Percentiles rank a stretch among this genome's conserved stretches.
phyloP scores from a whole-genome alignment of 148 eudicot species.

The Bassia scoparia region DNA sequence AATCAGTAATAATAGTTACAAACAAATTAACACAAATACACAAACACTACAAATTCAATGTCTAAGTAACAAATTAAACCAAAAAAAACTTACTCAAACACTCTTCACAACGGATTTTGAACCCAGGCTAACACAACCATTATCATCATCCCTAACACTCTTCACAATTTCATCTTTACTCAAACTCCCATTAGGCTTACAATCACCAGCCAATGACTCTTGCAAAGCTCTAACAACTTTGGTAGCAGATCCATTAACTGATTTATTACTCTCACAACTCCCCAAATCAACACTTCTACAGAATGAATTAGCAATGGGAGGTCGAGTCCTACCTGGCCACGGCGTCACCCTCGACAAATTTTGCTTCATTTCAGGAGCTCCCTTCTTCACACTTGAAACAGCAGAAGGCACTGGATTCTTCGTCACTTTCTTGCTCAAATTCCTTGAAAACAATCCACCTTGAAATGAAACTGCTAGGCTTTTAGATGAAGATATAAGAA shows the following conservation, averaged over 20 bases:
- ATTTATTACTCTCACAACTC: constrained; percentile 34
- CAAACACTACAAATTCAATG: too few species aligned
- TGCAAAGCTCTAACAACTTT: constrained; percentile 46
- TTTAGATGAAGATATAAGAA: constrained; percentile 45
- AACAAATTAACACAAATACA: too few species aligned
- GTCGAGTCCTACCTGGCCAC: constrained; percentile 67
- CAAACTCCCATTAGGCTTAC: constrained; percentile 14
- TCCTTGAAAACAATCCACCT: constrained; percentile 50
- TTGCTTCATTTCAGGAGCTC: constrained; percentile 60
- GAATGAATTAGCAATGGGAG: constrained; percentile 30
- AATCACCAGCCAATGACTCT: constrained; percentile 35
- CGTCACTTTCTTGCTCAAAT: constrained; percentile 20
- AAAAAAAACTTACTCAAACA: too few species aligned
- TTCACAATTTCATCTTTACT: constrained; percentile 23
- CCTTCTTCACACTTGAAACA: constrained; percentile 29
- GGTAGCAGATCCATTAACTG: constrained; percentile 43
- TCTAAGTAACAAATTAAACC: too few species aligned
- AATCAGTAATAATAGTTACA: too few species aligned
- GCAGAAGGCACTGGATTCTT: constrained; percentile 32
- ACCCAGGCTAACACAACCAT: constrained; percentile 14
- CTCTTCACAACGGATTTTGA: constrained; percentile 29
- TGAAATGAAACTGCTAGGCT: constrained; percentile 76
- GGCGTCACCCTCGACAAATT: constrained; percentile 28
- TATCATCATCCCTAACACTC: constrained; percentile 5
- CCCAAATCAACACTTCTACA: constrained; percentile 68